Percentiles rank a stretch among this genome's conserved stretches.
These are phyloP conservation scores for Larix kaempferi DNA, from an alignment of 75 land plant species.

Conservation along the genomic window DNA sequence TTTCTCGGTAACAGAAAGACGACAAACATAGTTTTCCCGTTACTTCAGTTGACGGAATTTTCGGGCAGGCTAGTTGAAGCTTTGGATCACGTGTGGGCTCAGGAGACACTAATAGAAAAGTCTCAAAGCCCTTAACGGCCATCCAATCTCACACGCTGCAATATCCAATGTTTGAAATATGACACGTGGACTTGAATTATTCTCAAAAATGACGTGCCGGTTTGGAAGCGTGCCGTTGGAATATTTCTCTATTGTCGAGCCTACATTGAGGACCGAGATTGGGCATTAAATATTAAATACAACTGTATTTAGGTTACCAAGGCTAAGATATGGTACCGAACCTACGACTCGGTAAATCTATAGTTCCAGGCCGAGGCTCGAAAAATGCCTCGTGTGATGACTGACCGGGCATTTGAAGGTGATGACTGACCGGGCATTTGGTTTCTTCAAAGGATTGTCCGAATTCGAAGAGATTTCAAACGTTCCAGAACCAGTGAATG, in stretches of 20 bases:
- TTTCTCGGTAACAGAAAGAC: no score
- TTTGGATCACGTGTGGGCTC: not conserved
- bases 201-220: not conserved
- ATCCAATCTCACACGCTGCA: not conserved
- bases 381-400: not conserved
- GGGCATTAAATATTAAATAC: not conserved
- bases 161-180: not conserved
- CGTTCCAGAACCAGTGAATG: no score
- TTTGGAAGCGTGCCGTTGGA: no score
- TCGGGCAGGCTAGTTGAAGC: no score
- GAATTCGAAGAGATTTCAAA: no score
- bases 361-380: not conserved
- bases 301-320: not conserved
- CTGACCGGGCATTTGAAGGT: not conserved
- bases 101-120: not conserved
- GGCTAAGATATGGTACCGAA: not conserved
- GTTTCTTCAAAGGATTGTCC: no score
- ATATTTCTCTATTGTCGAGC: not conserved
- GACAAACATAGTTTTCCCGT: no score
- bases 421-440: no score
- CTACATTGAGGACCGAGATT: not conserved
- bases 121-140: not conserved
- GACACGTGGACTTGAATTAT: not conserved
- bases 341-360: not conserved
- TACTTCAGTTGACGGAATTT: no score